Evolutionary conservation across 2,329 filamentous ascomycete species (phyloP), one percentile per base, ranked within the genome.

Genomic region (Cladosporium austrohemisphaericum): DNA sequence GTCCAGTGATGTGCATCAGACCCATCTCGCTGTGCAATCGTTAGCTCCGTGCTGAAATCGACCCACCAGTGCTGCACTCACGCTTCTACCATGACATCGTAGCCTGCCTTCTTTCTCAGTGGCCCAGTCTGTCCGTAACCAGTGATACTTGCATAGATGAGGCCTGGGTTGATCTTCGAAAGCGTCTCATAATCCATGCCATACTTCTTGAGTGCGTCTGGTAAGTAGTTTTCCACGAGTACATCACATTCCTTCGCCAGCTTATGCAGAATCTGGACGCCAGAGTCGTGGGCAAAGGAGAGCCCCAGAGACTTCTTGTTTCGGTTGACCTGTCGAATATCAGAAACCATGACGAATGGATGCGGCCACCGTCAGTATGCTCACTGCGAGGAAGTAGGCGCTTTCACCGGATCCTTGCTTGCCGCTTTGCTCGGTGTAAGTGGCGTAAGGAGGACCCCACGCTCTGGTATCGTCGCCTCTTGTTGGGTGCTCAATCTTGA

Each of bases 41-140:
- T 40, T 11, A 45, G 49, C 65, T n/a, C 2, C 8, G 16, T 19
- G 25, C 11, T 26, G 25, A 11, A 26, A n/a, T n/a, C n/a, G n/a
- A n/a, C n/a, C n/a, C n/a, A n/a, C n/a, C n/a, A 35, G 7, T 11
- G 14, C 10, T 4, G 16, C 3, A 33, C 70, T 51, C 59, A 74
- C 52, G 93, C 93, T 73, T 98, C 93, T 9, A 98, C 92, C 92
- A 98, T 98, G 58, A 98, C 93, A 69, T 98, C 93, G 75, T 98
- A 98, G 4, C 93, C 93, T 3, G 93, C 90, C 11, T 93, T 80
- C 55, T 83, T 80, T 5, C 85, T 82, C 68, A 95, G 95, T 0
- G 93, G 93, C 0, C 93, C 93, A 1, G 88, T 95, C 66, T 98
- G 93, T 2, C 93, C 93, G 64, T 97, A 98, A 1, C 93, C 93